These are phyloP conservation scores for Euphorbia neoarborescens DNA, from an alignment of 441 rosid genomes.

Conservation along the genomic window DNA sequence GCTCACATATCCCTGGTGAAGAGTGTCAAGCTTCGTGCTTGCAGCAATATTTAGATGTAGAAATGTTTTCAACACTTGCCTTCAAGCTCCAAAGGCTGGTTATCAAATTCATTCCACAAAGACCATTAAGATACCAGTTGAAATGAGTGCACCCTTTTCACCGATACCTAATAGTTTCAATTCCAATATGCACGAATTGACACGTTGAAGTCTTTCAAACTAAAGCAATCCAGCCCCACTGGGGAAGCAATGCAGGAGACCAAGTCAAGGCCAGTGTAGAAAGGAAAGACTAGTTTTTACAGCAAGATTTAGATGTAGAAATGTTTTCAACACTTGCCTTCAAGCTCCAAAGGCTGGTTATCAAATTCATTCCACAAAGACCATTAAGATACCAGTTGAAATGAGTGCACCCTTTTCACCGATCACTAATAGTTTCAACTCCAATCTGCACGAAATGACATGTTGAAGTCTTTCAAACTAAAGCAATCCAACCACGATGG, in stretches of 20 bases:
- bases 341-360: background rate
- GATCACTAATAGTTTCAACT: background rate
- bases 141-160: background rate
- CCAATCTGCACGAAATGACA: background rate
- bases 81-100: background rate
- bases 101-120: background rate
- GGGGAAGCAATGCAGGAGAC: too few relatives aligned
- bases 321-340: background rate
- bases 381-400: background rate
- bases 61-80: background rate
- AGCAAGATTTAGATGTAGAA: background rate
- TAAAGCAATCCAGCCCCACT: too few relatives aligned
- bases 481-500: too few relatives aligned
- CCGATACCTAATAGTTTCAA: background rate
- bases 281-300: too few relatives aligned
- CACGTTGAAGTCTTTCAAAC: too few relatives aligned
- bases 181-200: background rate
- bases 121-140: background rate
- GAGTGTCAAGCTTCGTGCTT: background rate
- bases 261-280: too few relatives aligned
- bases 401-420: background rate
- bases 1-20: background rate
- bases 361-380: background rate
- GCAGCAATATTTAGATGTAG: background rate
- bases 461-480: too few relatives aligned